Percentiles rank a stretch among this genome's conserved stretches.
Evolutionary conservation across 2,329 filamentous ascomycete species (phyloP).

Genomic region (Exophiala alcalophila): DNA sequence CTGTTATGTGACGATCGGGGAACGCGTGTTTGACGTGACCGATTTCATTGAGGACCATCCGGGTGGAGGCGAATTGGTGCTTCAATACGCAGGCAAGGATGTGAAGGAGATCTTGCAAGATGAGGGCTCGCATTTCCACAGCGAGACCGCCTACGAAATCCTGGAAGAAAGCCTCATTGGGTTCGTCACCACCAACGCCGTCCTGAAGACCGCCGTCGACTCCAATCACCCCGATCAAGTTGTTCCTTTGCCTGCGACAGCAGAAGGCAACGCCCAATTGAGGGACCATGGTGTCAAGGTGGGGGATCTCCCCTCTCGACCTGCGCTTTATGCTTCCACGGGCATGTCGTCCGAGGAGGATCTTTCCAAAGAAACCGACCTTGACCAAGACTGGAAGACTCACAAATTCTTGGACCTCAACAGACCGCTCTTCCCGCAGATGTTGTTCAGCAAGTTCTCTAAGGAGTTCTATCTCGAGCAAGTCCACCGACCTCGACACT

Average conservation of each 20-base stretch:
- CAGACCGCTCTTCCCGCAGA: conserved; percentile 78
- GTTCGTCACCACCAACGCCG: conserved; percentile 65
- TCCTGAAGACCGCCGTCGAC: conserved; percentile 50
- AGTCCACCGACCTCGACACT: conserved; percentile 91
- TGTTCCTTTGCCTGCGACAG: conserved; percentile 51
- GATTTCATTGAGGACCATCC: conserved; percentile 88
- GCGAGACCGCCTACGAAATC: conserved; percentile 92
- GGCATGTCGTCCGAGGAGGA: conserved; percentile 90
- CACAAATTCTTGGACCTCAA: conserved; percentile 93
- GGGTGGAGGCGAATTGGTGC: conserved; percentile 80
- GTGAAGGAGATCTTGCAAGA: conserved; percentile 79
- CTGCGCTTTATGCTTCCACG: conserved; percentile 58
- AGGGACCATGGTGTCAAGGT: conserved; percentile 43
- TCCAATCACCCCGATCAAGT: conserved; percentile 50
- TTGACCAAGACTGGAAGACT: conserved; percentile 70
- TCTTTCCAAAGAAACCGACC: conserved; percentile 79
- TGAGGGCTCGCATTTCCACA: conserved; percentile 76
- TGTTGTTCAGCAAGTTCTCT: conserved; percentile 82
- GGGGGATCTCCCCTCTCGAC: conserved; percentile 39
- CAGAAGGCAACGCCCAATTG: conserved; percentile 49
- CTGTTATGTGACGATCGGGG: conserved; percentile 88
- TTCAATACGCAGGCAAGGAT: conserved; percentile 89
- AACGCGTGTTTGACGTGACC: conserved; percentile 92
- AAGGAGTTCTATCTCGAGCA: conserved; percentile 98
- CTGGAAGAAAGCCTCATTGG: conserved; percentile 83